Evolutionary conservation across 805 yeast genomes (phyloP), one percentile per base, ranked within the genome.

Genomic region (Spathaspora hagerdaliae): DNA sequence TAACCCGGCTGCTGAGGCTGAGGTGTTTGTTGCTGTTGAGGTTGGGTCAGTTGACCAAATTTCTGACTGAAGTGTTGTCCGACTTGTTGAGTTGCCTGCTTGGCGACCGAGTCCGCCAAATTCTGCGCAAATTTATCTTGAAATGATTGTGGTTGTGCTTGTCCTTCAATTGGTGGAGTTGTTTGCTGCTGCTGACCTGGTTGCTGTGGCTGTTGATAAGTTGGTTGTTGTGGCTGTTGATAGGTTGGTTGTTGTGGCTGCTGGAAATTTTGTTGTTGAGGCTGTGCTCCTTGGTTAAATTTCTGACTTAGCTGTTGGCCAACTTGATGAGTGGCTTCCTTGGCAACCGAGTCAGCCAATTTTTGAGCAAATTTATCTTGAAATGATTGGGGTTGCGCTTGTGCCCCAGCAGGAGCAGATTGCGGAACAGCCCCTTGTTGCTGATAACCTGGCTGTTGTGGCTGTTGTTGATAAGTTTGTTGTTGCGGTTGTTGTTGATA

Each of bases 221-320:
- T 31, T 3, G 14, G 24, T 40, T 41, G 47, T 34, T 34, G 44
- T 15, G 35, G 42, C 12, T 26, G 42, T 14, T 45, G 47, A 19
- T 19, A 19, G n/a, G 40, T 44, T 12, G 24, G 36, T 31, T 24
- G 44, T 10, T 44, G 47, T 14, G 38, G 6, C 19, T 36, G 38
- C 38, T 36, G 38, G 19, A 6, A 27, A 12, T 14, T 26, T 14
- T 9, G 38, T 11, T 36, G 38, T 34, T 31, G 46, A 54, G 39
- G 51, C 61, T 60, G 48, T 59, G 45, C 52, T 57, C 36, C 48
- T 64, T 36, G 19, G 12, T 36, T 36, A n/a, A 24, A 36, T 36
- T 19, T 26, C n/a, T 36, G 39, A 26, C 26, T 19, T 2, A 36
- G 6, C 26, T 41, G 69, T 48, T 44, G 34, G 9, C 35, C 37